phyloP scores from a whole-genome alignment of 768 basidiomycete species.

The Cubamyces lactineus region DNA sequence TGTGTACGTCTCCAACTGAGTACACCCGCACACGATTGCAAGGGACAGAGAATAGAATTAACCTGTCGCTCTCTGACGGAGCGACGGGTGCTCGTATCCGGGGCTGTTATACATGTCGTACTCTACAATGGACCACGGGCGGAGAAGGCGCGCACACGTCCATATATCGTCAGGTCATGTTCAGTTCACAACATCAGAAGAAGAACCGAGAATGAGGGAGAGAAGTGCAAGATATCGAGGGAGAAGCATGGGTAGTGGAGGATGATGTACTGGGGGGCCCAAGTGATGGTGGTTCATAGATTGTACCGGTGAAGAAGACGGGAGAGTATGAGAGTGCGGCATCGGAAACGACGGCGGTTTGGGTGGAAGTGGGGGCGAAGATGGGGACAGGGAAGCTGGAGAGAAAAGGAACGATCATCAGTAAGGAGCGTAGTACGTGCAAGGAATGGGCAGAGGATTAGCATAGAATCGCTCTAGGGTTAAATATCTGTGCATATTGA shows the following conservation, averaged over 20 bases:
- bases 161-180: conserved; percentile 7
- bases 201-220: no score
- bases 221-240: not conserved
- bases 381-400: not conserved
- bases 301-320: not conserved
- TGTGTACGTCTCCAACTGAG: no score
- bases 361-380: not conserved
- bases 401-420: not conserved
- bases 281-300: no score
- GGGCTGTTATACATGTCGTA: conserved; percentile 29
- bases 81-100: conserved; percentile 26
- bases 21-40: no score
- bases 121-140: conserved; percentile 22
- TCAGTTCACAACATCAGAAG: conserved; percentile 22
- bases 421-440: conserved; percentile 25
- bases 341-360: not conserved
- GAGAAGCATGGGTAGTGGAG: not conserved
- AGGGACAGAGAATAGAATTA: conserved; percentile 23
- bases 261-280: no score
- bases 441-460: conserved; percentile 27
- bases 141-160: not conserved
- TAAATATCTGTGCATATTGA: conserved; percentile 23
- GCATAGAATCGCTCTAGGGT: conserved; percentile 24
- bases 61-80: conserved; percentile 15
- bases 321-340: not conserved